These are phyloP conservation scores for Tolypocladium sp. DNA, from an alignment of 2,329 filamentous ascomycete genomes.

Conservation along the genomic window DNA sequence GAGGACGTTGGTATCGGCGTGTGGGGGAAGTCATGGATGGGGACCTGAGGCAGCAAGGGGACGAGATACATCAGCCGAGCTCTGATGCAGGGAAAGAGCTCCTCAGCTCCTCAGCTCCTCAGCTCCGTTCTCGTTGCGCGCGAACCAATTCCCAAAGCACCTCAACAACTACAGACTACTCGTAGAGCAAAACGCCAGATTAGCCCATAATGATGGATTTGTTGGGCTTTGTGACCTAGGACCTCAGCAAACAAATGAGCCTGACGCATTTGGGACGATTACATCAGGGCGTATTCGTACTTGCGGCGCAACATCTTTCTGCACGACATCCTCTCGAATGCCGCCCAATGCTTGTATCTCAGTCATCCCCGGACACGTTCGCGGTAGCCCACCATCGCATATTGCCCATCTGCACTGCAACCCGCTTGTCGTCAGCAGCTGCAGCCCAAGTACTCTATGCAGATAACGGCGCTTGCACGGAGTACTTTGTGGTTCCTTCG, in stretches of 20 bases:
- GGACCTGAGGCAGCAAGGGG: too few species aligned
- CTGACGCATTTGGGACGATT: not conserved
- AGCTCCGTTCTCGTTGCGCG: too few species aligned
- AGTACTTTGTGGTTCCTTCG: not conserved
- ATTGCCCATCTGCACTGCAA: not conserved
- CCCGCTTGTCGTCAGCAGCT: not conserved
- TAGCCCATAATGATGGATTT: too few species aligned
- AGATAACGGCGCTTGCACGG: not conserved
- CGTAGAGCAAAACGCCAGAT: too few species aligned
- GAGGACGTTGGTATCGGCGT: not conserved
- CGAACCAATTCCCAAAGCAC: too few species aligned
- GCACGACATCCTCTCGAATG: not conserved
- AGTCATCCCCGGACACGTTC: not conserved
- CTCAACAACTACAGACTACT: too few species aligned
- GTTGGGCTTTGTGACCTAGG: too few species aligned
- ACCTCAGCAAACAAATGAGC: too few species aligned
- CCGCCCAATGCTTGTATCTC: not conserved
- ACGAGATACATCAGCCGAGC: too few species aligned
- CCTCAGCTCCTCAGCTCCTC: too few species aligned
- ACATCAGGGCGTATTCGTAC: not conserved
- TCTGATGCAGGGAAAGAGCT: too few species aligned
- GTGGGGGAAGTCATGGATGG: too few species aligned
- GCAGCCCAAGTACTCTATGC: not conserved
- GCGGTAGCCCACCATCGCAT: not conserved
- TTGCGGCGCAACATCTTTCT: not conserved